phyloP scores from a whole-genome alignment of 495 filamentous ascomycete genomes.

The Hyaloscypha finlandica region DNA sequence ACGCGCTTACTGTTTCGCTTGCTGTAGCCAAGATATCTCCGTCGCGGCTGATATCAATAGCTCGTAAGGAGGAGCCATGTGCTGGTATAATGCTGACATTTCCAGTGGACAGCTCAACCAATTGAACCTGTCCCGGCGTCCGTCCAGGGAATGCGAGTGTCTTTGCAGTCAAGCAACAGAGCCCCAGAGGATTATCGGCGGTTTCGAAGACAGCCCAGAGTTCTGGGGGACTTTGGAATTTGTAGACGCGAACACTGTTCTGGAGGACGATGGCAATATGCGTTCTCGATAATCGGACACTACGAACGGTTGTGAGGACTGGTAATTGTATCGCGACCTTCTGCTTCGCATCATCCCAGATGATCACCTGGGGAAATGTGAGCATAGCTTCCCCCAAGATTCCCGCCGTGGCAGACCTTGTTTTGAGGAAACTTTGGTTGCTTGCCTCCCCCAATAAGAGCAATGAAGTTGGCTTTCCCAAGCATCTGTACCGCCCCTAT shows the following conservation, averaged over 20 bases:
- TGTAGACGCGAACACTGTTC: constrained; percentile 81
- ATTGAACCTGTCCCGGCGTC: constrained; percentile 85
- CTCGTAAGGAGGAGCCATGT: constrained; percentile 75
- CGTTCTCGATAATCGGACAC: constrained; percentile 74
- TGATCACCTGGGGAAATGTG: constrained; percentile 59
- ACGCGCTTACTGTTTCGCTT: constrained; percentile 68
- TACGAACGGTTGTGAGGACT: constrained; percentile 72
- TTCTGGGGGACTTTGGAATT: constrained; percentile 72
- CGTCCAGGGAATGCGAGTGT: constrained; percentile 80
- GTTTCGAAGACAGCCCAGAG: constrained; percentile 81
- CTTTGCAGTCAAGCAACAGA: constrained; percentile 75
- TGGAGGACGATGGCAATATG: constrained; percentile 80
- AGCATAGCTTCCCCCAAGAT: background rate
- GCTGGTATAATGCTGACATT: constrained; percentile 95
- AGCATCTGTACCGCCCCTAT: constrained; percentile 87
- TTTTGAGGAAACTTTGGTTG: constrained; percentile 85
- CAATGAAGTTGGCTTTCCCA: constrained; percentile 83
- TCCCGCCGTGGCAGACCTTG: constrained; percentile 57
- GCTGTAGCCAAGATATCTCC: constrained; percentile 87
- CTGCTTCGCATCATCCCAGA: constrained; percentile 88
- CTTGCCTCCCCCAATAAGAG: constrained; percentile 85
- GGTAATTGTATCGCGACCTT: constrained; percentile 73
- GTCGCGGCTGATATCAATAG: constrained; percentile 78
- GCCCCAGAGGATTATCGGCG: constrained; percentile 78
- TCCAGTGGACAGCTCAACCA: constrained; percentile 77